Evolutionary conservation across 495 filamentous ascomycete genomes (phyloP), one percentile per base, ranked within the genome.

Genomic region (Cladorrhinum samala): DNA sequence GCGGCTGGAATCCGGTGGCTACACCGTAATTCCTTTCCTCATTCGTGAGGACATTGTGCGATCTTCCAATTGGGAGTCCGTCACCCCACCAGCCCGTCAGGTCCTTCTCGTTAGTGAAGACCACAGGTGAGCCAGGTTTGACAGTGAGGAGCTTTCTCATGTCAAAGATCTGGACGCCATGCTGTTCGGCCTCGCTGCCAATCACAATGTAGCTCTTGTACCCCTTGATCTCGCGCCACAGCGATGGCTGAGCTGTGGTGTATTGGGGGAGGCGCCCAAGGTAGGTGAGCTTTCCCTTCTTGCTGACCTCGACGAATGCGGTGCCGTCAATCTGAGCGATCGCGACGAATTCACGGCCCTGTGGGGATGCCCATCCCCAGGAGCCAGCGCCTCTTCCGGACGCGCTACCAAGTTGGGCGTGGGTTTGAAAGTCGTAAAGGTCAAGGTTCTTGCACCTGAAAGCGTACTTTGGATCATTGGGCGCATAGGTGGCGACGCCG

Each of bases 311-410:
- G 19, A 73, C 73, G 52, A 83, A 83, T 0, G 81, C 73, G 1
- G 81, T 63, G 16, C 80, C 81, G 50, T 83, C 81, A 23, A 68
- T 65, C 56, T 83, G 80, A 3, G 72, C 79, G 41, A 83, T 72
- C 33, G 75, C 79, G 27, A 78, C 69, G 60, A 83, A 77, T 52
- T 83, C 80, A 11, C 79, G 73, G 13, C 78, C 80, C 14, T 72
- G 66, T 0, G 63, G 58, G 7, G 73, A 77, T 0, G 80, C 82
- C 80, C 81, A 82, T 1, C 79, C 80, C 72, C 71, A 75, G 0
- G 70, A 73, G 6, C 64, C 65, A n/a, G 72, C 59, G 14, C 72
- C 72, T 47, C 64, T 59, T 36, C 68, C 70, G n/a, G 49, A 57
- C 21, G 52, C 58, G 53, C 72, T 78, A 9, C 79, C 78, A 2